Conservation (phyloP, 2,329 filamentous ascomycete species). For the Scedosporium dehoogii region DNA sequence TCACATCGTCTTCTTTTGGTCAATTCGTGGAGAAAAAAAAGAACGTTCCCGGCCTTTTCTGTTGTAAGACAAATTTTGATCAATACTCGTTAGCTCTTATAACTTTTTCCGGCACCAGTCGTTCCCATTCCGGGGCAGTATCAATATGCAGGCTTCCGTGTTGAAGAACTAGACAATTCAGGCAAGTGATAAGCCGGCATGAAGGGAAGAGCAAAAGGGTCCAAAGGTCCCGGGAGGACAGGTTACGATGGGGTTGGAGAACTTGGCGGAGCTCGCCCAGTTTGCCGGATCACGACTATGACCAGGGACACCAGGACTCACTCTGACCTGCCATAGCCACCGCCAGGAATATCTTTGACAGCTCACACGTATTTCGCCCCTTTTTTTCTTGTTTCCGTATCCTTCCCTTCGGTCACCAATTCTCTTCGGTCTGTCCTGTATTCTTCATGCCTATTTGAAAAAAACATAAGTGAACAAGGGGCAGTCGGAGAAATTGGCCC, state of each 20-base stretch:
- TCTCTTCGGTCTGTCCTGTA: too few relatives aligned
- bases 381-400: too few relatives aligned
- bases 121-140: not conserved
- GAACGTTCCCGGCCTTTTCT: not conserved
- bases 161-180: too few relatives aligned
- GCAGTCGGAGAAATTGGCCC: not conserved
- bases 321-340: too few relatives aligned
- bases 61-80: not conserved
- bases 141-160: too few relatives aligned
- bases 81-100: not conserved
- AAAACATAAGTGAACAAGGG: not conserved
- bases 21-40: not conserved
- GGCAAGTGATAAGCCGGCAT: too few relatives aligned
- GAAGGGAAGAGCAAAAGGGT: not conserved
- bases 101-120: not conserved
- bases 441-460: too few relatives aligned
- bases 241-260: not conserved
- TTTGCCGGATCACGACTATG: too few relatives aligned
- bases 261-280: not conserved
- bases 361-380: too few relatives aligned
- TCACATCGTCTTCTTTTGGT: not conserved
- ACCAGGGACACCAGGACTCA: too few relatives aligned
- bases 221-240: not conserved
- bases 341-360: too few relatives aligned
- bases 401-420: too few relatives aligned